Conservation (phyloP, 2,329 filamentous ascomycete genomes). For the Colletotrichum sojae region DNA sequence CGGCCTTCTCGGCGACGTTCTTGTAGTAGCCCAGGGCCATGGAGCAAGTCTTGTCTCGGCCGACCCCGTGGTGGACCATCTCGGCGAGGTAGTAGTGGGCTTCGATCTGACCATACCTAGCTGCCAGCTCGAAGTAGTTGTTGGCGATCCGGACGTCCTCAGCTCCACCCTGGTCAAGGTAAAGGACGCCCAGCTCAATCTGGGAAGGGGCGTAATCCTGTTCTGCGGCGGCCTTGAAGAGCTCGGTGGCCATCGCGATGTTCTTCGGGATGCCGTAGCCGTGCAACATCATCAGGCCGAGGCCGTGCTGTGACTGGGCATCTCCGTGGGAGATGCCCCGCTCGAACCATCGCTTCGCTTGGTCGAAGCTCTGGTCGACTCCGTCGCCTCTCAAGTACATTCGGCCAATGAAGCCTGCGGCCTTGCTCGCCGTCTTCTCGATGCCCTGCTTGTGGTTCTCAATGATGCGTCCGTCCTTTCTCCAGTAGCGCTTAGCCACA, state of each 20-base stretch:
- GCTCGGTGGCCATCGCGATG: constrained; percentile 78
- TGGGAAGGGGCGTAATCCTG: constrained; percentile 86
- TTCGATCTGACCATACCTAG: constrained; percentile 86
- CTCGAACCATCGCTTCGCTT: constrained; percentile 86
- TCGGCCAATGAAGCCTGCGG: constrained; percentile 87
- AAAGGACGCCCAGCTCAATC: constrained; percentile 85
- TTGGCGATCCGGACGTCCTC: constrained; percentile 83
- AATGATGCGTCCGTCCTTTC: constrained; percentile 79
- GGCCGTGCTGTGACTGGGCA: constrained; percentile 85
- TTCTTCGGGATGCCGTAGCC: constrained; percentile 80
- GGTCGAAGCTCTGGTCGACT: constrained; percentile 81
- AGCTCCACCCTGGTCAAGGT: constrained; percentile 83
- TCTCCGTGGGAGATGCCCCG: constrained; percentile 83
- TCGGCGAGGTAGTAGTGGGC: constrained; percentile 94
- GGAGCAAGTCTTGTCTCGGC: constrained; percentile 82
- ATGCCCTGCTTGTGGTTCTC: constrained; percentile 78
- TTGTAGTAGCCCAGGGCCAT: constrained; percentile 88
- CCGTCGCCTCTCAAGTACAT: constrained; percentile 94
- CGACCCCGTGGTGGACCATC: constrained; percentile 84
- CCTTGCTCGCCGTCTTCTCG: constrained; percentile 85
- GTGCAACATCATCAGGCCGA: constrained; percentile 87
- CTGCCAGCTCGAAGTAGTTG: constrained; percentile 90
- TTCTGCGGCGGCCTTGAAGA: constrained; percentile 84
- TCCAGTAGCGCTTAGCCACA: constrained; percentile 87
- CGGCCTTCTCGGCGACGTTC: constrained; percentile 80